A percentile compares a stretch with the other conserved stretches of the same genome.
phyloP scores from a whole-genome alignment of 176 grass and related monocot genomes.

The Guadua angustifolia region DNA sequence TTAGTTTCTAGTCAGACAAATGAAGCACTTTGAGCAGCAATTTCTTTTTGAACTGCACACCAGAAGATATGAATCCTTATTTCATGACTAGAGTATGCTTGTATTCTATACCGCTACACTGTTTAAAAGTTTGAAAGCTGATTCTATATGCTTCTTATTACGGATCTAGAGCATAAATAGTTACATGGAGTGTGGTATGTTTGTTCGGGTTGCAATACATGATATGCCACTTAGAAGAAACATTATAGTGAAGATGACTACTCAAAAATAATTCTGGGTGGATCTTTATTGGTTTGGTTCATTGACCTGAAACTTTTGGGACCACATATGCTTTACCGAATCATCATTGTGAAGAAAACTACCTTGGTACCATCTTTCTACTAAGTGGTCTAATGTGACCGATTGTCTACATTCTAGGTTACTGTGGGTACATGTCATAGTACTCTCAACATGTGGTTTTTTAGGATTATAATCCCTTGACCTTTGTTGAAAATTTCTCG shows the following conservation, averaged over 20 bases:
- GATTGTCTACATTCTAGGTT: neutral
- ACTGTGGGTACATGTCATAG: neutral
- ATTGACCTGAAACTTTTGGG: slow-evolving; percentile 10
- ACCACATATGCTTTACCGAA: neutral
- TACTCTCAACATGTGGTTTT: neutral
- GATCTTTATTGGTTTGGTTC: neutral
- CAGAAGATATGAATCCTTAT: neutral
- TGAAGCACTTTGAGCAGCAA: neutral
- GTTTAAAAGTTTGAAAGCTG: neutral
- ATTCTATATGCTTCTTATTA: neutral
- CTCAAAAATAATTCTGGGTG: neutral
- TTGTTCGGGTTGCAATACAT: neutral
- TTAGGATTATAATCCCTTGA: neutral
- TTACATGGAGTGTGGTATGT: neutral
- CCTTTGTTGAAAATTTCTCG: neutral
- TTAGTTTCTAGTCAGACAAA: slow-evolving; percentile 9
- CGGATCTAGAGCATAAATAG: neutral
- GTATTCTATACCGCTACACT: neutral
- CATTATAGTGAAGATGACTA: neutral
- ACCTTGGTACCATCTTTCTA: neutral
- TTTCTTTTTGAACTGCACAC: neutral
- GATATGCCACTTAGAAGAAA: neutral
- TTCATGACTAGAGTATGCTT: neutral
- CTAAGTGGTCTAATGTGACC: neutral
- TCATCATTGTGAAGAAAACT: slow-evolving; percentile 8